Percentiles rank a stretch among this genome's conserved stretches.
phyloP scores from a whole-genome alignment of 768 basidiomycete species.

The Boletus rufocinnamomeus region DNA sequence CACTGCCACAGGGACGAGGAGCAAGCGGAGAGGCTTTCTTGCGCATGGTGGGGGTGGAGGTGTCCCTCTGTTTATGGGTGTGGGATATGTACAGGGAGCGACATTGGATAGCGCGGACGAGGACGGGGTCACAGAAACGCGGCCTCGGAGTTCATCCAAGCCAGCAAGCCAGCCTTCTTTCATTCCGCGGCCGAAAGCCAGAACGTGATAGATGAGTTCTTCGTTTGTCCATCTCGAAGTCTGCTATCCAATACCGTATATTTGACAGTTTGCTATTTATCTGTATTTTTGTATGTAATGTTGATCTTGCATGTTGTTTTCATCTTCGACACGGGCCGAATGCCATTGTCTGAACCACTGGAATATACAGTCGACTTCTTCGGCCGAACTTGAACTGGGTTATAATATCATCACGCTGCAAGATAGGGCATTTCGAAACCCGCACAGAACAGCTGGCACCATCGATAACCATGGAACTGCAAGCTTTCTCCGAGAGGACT shows the following conservation, averaged over 20 bases:
- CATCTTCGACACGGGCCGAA: neutral
- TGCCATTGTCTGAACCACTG: neutral
- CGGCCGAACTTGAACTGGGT: neutral
- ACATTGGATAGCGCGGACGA: slow-evolving; percentile 32
- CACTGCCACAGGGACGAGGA: slow-evolving; percentile 55
- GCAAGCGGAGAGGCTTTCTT: slow-evolving; percentile 59
- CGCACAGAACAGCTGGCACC: neutral
- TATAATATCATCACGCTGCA: neutral
- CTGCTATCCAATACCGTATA: neutral
- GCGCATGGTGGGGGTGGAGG: slow-evolving; percentile 78
- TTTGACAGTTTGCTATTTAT: slow-evolving; percentile 27
- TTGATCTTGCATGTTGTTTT: neutral
- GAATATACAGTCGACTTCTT: neutral
- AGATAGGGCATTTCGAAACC: neutral
- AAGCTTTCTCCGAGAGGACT: slow-evolving; percentile 18
- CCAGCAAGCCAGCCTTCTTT: slow-evolving; percentile 19
- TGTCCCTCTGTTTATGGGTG: slow-evolving; percentile 67
- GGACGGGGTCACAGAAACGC: neutral
- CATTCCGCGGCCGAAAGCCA: slow-evolving; percentile 29
- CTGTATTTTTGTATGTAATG: slow-evolving; percentile 22
- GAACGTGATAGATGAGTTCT: slow-evolving; percentile 11
- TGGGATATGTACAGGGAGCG: slow-evolving; percentile 63
- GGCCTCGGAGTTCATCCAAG: slow-evolving; percentile 9
- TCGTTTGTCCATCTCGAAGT: neutral
- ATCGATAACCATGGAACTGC: slow-evolving; percentile 11